These are phyloP conservation scores for Cladorrhinum sp. DNA, from an alignment of 2,329 filamentous ascomycete genomes.

Conservation along the genomic window DNA sequence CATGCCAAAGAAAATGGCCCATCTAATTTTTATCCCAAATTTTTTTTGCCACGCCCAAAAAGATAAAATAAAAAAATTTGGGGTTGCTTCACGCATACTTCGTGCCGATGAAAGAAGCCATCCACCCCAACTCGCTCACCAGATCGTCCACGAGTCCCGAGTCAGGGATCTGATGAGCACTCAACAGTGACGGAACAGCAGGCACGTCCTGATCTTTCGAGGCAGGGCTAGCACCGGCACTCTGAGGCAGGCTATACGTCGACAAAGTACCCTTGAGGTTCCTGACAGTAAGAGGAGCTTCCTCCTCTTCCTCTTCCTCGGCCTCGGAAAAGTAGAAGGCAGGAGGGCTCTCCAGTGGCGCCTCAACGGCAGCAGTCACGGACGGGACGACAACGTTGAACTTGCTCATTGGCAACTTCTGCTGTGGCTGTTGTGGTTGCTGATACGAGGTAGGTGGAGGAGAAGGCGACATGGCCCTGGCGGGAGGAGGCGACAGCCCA, in stretches of 20 bases:
- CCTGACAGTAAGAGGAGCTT: constrained; percentile 30
- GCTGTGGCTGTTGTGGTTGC: constrained; percentile 24
- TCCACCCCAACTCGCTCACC: constrained; percentile 49
- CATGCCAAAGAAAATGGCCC: not conserved
- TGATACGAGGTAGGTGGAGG: not conserved
- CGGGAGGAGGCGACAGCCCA: constrained; percentile 52
- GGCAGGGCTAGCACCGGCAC: not conserved
- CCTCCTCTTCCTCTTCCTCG: constrained; percentile 36
- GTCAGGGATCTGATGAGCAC: constrained; percentile 26
- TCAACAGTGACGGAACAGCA: constrained; percentile 28
- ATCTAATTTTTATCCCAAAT: not conserved
- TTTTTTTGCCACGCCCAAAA: no score
- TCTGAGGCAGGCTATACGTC: constrained; percentile 48
- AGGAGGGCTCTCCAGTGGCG: constrained; percentile 29
- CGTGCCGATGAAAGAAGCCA: constrained; percentile 45
- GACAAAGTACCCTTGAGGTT: constrained; percentile 39
- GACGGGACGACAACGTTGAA: constrained; percentile 26
- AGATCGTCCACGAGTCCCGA: constrained; percentile 37
- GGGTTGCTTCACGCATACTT: constrained; percentile 24
- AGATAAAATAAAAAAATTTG: not conserved
- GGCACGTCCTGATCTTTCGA: constrained; percentile 21
- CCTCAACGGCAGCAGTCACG: constrained; percentile 35
- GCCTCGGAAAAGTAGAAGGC: constrained; percentile 46
- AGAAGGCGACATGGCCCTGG: constrained; percentile 35
- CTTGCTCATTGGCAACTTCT: not conserved